phyloP scores from a whole-genome alignment of 306 rosid genomes.

The Casuarina cunninghamiana region DNA sequence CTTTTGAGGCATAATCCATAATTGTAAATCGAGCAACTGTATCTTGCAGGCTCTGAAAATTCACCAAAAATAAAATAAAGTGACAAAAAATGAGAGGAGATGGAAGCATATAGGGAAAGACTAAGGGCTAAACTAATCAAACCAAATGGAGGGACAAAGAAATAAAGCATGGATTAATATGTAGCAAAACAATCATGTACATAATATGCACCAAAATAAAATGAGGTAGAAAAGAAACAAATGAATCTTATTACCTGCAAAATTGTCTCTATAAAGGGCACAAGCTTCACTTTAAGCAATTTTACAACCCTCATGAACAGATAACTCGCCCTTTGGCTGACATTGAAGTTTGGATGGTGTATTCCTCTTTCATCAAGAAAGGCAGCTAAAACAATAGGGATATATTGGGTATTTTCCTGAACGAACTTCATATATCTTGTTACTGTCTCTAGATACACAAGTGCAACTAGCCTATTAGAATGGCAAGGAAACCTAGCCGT shows the following conservation, averaged over 20 bases:
- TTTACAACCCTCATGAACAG: slow-evolving; percentile 93
- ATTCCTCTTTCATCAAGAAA: slow-evolving; percentile 98
- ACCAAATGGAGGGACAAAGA: slow-evolving; percentile 8
- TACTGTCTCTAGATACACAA: slow-evolving; percentile 84
- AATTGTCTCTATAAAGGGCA: slow-evolving; percentile 81
- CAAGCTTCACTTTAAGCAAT: slow-evolving; percentile 81
- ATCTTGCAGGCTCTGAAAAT: slow-evolving; percentile 72
- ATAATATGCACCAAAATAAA: not conserved
- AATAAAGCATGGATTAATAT: slow-evolving; percentile 8
- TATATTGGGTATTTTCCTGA: slow-evolving; percentile 75
- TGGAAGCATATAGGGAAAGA: slow-evolving; percentile 4
- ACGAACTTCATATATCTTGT: slow-evolving; percentile 81
- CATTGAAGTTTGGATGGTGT: slow-evolving; percentile 81
- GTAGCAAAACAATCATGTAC: not conserved
- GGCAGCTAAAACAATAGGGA: slow-evolving; percentile 76
- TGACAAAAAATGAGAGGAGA: not conserved
- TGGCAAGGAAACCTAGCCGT: slow-evolving; percentile 87
- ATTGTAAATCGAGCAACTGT: slow-evolving; percentile 69
- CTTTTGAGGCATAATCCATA: slow-evolving; percentile 56
- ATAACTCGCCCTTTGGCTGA: slow-evolving; percentile 90
- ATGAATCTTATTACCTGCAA: slow-evolving; percentile 64
- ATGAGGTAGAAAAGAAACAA: slow-evolving; percentile 10
- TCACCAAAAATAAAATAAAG: slow-evolving; percentile 21
- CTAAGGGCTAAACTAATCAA: slow-evolving; percentile 26
- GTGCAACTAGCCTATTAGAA: slow-evolving; percentile 92